Evolutionary conservation across 371 early-diverging fungal genomes (phyloP).

Genomic region (Mortierella sp.): DNA sequence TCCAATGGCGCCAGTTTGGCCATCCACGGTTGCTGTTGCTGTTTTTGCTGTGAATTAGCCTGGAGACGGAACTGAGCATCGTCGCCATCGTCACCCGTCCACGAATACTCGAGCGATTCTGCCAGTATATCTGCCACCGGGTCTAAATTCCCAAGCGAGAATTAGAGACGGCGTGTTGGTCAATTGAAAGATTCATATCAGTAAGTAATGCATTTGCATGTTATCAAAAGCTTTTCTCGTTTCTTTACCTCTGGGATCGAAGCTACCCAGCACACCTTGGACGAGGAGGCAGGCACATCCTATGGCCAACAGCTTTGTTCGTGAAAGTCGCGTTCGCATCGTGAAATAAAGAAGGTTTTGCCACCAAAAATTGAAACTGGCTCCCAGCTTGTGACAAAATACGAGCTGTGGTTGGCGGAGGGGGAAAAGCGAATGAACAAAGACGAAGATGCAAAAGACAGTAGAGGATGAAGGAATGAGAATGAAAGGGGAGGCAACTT

Average conservation of each 20-base stretch:
- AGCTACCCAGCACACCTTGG: not conserved
- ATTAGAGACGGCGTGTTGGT: no score
- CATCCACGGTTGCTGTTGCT: not conserved
- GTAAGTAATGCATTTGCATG: not conserved
- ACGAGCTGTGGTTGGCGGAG: no score
- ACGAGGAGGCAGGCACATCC: slow-evolving; percentile 1
- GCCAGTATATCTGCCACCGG: slow-evolving; percentile 12
- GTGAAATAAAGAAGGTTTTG: not conserved
- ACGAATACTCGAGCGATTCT: slow-evolving; percentile 34
- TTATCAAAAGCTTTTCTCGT: no score
- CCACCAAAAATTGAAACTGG: not conserved
- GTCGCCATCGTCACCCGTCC: not conserved
- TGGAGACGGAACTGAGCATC: not conserved
- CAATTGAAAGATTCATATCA: no score
- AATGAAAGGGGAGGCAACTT: no score
- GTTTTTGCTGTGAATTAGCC: not conserved
- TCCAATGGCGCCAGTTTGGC: not conserved
- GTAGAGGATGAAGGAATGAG: no score
- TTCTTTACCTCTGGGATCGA: not conserved
- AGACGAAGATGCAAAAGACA: no score
- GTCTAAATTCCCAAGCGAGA: not conserved
- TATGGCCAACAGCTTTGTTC: not conserved
- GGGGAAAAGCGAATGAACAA: no score
- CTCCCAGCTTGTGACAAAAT: no score
- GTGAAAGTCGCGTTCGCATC: not conserved